Conservation (phyloP, 805 yeast genomes). For the Cyberlindnera mycetangii region DNA sequence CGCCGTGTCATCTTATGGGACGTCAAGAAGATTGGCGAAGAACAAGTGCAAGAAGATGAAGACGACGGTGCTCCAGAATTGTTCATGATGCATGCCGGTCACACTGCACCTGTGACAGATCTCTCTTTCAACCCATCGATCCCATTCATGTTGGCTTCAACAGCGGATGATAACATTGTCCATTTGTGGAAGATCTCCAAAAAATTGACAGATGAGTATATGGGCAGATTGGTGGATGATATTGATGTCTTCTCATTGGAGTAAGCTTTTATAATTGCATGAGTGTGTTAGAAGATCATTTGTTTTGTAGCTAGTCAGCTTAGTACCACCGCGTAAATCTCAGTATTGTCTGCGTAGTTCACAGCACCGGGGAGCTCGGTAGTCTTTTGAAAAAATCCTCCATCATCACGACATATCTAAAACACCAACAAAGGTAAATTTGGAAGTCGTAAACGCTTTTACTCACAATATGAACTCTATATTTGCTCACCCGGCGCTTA, state of each 20-base stretch:
- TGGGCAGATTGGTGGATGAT: slow-evolving; percentile 16
- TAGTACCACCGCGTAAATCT: slow-evolving; percentile 7
- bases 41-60: slow-evolving; percentile 81
- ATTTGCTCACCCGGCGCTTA: slow-evolving; percentile 8
- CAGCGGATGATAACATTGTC: slow-evolving; percentile 42
- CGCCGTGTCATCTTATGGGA: slow-evolving; percentile 83
- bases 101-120: slow-evolving; percentile 73
- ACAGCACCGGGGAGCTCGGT: slow-evolving; percentile 1
- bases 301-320: no score
- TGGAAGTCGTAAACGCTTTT: no score
- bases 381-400: no score
- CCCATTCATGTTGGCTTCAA: slow-evolving; percentile 74
- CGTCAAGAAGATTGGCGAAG: slow-evolving; percentile 73
- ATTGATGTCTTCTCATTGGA: slow-evolving; percentile 23
- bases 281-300: not conserved
- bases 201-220: slow-evolving; percentile 33
- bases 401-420: no score
- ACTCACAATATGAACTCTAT: slow-evolving; percentile 4
- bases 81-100: slow-evolving; percentile 92
- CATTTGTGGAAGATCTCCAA: slow-evolving; percentile 44
- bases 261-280: slow-evolving; percentile 5
- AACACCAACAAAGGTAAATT: no score
- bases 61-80: slow-evolving; percentile 90
- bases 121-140: slow-evolving; percentile 62
- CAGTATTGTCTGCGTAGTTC: slow-evolving; percentile 9